Base-by-base conservation (phyloP, 2,329 filamentous ascomycete species). In the Paecilomyces fulvus region DNA sequence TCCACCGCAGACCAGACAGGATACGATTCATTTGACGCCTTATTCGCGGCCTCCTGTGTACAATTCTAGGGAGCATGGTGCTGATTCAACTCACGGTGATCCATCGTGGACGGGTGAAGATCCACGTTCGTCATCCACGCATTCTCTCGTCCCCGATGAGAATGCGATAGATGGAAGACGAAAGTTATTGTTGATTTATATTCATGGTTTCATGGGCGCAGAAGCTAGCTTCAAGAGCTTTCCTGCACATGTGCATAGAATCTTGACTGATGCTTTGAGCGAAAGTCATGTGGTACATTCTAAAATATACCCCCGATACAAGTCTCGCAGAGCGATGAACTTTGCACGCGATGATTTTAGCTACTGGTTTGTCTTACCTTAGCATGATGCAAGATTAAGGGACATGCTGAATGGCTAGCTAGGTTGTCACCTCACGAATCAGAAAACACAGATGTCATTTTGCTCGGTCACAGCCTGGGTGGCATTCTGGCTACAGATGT, bases 201-300 rank as follows among this genome's bases (percentile, higher is more conserved):
- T 96, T 56, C 92, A 96, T 75, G 91, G 92, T 59, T 96, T 95
- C 74, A 87, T 94, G 80, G 91, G 92, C 53, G 87, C 89, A 58
- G 89, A 94, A 70, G 87, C 88, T 30, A 95, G 89, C 57, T 96
- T 96, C 68, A 83, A 86, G 59, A 89, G 87, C 49, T 95, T 96
- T 64, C 92, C 92, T 0, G 88, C 88, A 7, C 90, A 96, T 74
- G 83, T 96, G 3, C 92, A 96, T 70, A 83, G 85, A 63, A 79
- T 89, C 33, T 77, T 95, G 43, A 83, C 83, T 11, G 77, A 83
- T 8, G 78, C 85, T 0, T 74, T 96, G 11, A 76, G 78, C 21
- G 85, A 89, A 25, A 87, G 85, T 5, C 90, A 95, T 75, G 81
- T 87, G 33, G 85, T 96, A 0, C 90, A 95, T 71, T 89, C 90